Evolutionary conservation across 306 rosid species (phyloP).

Genomic region (Phaseolus lunatus): DNA sequence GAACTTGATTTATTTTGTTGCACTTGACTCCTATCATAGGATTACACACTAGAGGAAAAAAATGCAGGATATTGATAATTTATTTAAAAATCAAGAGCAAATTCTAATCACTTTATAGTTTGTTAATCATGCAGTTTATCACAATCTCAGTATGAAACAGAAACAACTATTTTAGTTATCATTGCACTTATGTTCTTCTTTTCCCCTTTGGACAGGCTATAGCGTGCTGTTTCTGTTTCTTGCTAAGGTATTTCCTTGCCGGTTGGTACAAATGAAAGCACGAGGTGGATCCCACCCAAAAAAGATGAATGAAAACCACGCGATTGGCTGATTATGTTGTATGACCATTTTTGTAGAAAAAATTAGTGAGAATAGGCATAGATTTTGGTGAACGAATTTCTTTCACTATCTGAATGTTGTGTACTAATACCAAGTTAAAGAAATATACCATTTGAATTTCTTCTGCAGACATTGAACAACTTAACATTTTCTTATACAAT

Average conservation of each 20-base stretch:
- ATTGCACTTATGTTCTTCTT: constrained; percentile 12
- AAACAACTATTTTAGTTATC: neutral
- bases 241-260: constrained; percentile 82
- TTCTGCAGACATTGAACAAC: neutral
- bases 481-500: neutral
- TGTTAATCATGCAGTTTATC: neutral
- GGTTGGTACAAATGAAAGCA: constrained; percentile 93
- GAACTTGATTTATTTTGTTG: neutral
- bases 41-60: too few species aligned
- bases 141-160: neutral
- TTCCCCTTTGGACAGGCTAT: constrained; percentile 61
- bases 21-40: neutral
- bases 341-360: constrained; percentile 52
- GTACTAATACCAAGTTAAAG: neutral
- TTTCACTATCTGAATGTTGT: constrained; percentile 22
- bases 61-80: neutral
- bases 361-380: constrained; percentile 26
- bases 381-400: constrained; percentile 31
- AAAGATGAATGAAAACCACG: constrained; percentile 29
- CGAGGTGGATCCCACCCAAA: constrained; percentile 14
- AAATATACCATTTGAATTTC: constrained; percentile 6
- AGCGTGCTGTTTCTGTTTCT: constrained; percentile 86
- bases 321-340: constrained; percentile 39
- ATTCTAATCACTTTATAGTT: neutral
- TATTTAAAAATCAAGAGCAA: neutral